Conservation (phyloP, 345 rosid genomes). For the Salix suchowensis region DNA sequence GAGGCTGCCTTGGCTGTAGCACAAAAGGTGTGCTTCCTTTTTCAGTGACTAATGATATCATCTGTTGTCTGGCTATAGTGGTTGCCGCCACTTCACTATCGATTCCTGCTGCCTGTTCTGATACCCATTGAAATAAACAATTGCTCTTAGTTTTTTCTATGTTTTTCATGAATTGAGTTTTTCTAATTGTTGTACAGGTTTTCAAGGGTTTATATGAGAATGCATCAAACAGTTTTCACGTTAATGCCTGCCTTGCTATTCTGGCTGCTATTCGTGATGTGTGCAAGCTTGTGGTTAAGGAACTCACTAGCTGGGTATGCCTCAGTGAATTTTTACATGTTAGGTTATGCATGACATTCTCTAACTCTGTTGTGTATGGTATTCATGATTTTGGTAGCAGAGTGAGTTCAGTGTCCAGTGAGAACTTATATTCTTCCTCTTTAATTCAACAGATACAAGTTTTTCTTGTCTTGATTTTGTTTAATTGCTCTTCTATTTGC, state of each 20-base stretch:
- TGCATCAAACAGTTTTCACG: constrained; percentile 67
- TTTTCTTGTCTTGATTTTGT: not conserved
- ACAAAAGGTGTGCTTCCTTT: constrained; percentile 57
- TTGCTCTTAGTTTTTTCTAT: not conserved
- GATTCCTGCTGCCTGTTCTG: not conserved
- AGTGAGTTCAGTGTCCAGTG: not conserved
- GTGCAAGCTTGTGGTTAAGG: constrained; percentile 87
- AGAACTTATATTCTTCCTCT: not conserved
- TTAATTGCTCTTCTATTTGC: not conserved
- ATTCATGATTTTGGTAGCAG: not conserved
- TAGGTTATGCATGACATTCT: not conserved
- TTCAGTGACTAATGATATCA: not conserved
- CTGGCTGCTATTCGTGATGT: constrained; percentile 90
- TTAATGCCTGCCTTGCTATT: constrained; percentile 74
- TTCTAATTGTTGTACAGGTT: constrained; percentile 41
- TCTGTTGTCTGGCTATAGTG: not conserved
- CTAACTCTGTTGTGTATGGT: not conserved
- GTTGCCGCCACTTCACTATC: not conserved
- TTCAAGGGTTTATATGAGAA: constrained; percentile 88
- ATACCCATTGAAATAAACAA: not conserved
- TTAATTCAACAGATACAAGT: not conserved
- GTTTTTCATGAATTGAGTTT: not conserved
- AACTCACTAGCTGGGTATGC: constrained; percentile 98
- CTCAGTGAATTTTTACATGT: not conserved
- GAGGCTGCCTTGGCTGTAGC: constrained; percentile 98